Base-by-base conservation (phyloP, 331 rosid species). In the Arachis monticola region DNA sequence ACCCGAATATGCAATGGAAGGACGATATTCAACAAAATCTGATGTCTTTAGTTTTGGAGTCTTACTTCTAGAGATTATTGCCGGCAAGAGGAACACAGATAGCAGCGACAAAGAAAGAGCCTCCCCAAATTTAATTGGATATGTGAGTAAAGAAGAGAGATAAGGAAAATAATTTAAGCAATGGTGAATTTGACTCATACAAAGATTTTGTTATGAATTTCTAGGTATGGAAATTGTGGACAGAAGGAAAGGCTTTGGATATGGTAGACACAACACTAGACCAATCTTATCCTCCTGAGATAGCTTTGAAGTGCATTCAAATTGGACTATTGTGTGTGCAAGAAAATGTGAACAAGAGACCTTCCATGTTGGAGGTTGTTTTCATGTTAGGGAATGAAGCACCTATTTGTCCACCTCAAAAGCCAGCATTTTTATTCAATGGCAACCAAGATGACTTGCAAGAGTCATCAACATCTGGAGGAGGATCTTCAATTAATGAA, bases 11-110 rank as follows among this genome's bases (percentile, higher is more conserved):
- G 91, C 86, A 10, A 88, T 86, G 83, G 70, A 76, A 63, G 89
- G 91, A 2, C 3, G 57, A 0, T 84, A 85, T 59, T 90, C 87
- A 10, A 35, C 78, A 4, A 88, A 90, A 52, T 83, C 87, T 0
- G 88, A 90, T 50, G 90, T 90, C 6, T 86, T 81, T 8, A 85
- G 93, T 35, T 90, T 86, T 7, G 96, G 89, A 0, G 81, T 88
- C 45, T 52, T 86, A 38, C 5, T 88, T 5, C 22, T 91, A 9
- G 93, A 91, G 69, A 87, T 91, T 10, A 53, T 91, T 22, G 84
- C 64, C 3, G 87, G 93, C 8, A 68, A 47, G 64, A 86, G 83
- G 67, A 90, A 86, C 46, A 80, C 75, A 0, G 47, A 55, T 11
- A 56, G 46, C 9, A 56, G 46, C 64, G 69, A 57, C 50, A 2